Evolutionary conservation across 805 yeast genomes (phyloP).

Genomic region (Candida montana): DNA sequence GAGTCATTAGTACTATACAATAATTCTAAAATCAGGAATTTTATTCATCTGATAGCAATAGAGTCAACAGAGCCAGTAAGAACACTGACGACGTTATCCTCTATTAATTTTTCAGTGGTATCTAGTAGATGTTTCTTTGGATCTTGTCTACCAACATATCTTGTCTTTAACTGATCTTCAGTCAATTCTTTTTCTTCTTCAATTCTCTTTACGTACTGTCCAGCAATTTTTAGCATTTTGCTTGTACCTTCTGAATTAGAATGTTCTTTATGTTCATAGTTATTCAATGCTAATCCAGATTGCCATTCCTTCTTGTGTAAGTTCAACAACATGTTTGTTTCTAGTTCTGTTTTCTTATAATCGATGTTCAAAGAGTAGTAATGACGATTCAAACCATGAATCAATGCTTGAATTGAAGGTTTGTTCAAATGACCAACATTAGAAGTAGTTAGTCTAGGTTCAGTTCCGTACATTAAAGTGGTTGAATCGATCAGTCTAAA

Average conservation of each 20-base stretch:
- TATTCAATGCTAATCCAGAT: constrained; percentile 73
- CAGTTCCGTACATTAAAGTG: constrained; percentile 89
- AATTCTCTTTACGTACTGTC: constrained; percentile 82
- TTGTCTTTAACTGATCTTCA: constrained; percentile 85
- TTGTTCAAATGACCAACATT: constrained; percentile 93
- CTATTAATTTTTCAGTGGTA: constrained; percentile 79
- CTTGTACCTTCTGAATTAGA: constrained; percentile 68
- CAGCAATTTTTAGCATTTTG: constrained; percentile 83
- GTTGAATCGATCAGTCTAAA: constrained; percentile 89
- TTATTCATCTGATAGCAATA: constrained; percentile 79
- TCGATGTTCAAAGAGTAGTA: constrained; percentile 94
- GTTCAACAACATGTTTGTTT: constrained; percentile 89
- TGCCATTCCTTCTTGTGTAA: constrained; percentile 96
- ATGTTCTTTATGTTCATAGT: constrained; percentile 73
- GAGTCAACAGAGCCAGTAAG: constrained; percentile 87
- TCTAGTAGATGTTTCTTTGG: constrained; percentile 96
- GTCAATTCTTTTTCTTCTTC: constrained; percentile 85
- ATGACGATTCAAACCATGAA: constrained; percentile 95
- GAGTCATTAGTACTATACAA: too few relatives aligned
- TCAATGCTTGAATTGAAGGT: constrained; percentile 93
- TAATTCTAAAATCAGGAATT: too few relatives aligned
- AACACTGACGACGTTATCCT: constrained; percentile 83
- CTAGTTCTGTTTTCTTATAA: constrained; percentile 86
- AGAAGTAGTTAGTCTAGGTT: constrained; percentile 96
- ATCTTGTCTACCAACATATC: constrained; percentile 97